Base-by-base conservation (phyloP, 352 stramenopile species). In the Phytophthora tubulina region DNA sequence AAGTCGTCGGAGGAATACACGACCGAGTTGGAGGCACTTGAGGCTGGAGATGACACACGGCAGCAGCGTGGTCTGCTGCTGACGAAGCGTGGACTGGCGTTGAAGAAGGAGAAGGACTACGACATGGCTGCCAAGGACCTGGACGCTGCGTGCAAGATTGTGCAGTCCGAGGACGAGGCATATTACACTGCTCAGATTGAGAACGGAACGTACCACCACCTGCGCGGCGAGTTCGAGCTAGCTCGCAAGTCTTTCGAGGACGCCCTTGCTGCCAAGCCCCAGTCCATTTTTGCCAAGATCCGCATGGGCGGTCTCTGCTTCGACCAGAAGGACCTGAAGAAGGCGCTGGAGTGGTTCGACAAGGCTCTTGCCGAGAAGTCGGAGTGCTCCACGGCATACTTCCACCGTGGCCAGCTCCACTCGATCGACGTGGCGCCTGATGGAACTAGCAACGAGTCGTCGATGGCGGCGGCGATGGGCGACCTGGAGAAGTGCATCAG, bases 221-320 rank as follows among this genome's bases (percentile, higher is more conserved):
- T 95, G 61, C 82, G 84, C 41, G 88, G 88, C 48, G 85, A 93
- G 71, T 95, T 93, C 52, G 82, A 89, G 10, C 67, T 78, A 3
- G 88, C 88, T 36, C 75, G 84, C 42, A 72, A 75, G 63, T 92
- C 82, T 61, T 95, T 95, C 54, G 82, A 93, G 55, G 38, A 78
- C 17, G 85, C 86, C n/a, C 72, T 95, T 32, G 61, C 68, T 15
- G 75, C 66, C 3, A 93, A 95, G 74, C 88, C 88, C 21, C 62
- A 86, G 58, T 95, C 85, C 27, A 86, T 94, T 38, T 93, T 88
- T 59, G 84, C 87, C 17, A 93, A 93, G 80, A 94, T 94, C 48
- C 85, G 86, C 48, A 90, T 95, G 83, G 88, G 86, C 30, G 88
- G 88, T 5, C 76, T 95, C 6, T 90, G 84, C 76, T 95, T 95